Percentiles rank a stretch among this genome's conserved stretches.
Conservation (phyloP, 768 basidiomycete species). For the Phaeotremella skinneri region DNA sequence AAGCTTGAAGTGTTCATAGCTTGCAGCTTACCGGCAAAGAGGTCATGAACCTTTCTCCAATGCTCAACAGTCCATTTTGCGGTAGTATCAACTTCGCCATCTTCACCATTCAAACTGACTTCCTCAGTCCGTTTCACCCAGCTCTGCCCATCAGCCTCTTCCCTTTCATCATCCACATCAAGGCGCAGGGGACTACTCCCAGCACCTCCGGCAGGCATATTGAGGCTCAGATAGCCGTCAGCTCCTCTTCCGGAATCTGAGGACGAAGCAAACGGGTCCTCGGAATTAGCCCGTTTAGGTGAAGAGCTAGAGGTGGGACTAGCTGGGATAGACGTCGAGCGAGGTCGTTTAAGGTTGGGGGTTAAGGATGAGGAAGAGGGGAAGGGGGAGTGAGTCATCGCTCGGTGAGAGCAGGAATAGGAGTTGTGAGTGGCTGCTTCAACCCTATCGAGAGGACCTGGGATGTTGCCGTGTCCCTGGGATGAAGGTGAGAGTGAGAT, state of each 20-base stretch:
- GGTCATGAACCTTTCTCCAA: slow-evolving; percentile 21
- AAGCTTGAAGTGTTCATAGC: not conserved
- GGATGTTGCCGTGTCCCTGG: no score
- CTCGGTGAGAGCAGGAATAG: no score
- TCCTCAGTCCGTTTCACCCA: slow-evolving; percentile 40
- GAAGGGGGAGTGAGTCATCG: not conserved
- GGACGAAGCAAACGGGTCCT: slow-evolving; percentile 54
- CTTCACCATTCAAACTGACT: slow-evolving; percentile 23
- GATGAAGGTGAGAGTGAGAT: no score
- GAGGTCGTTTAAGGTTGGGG: slow-evolving; percentile 45
- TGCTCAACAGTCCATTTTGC: slow-evolving; percentile 2
- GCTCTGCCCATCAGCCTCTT: slow-evolving; percentile 18
- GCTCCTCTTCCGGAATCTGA: slow-evolving; percentile 16
- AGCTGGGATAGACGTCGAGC: slow-evolving; percentile 39
- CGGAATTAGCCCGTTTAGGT: slow-evolving; percentile 74
- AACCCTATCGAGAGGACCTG: no score
- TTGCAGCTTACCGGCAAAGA: slow-evolving; percentile 20
- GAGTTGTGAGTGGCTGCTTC: no score
- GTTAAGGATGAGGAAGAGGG: slow-evolving; percentile 5
- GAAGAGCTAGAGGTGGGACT: slow-evolving; percentile 55
- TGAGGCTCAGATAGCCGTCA: not conserved
- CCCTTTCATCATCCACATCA: slow-evolving; percentile 8
- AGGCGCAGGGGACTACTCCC: slow-evolving; percentile 1
- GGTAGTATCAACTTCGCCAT: slow-evolving; percentile 12
- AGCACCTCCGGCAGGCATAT: not conserved